A percentile compares a stretch with the other conserved stretches of the same genome.
phyloP scores from a whole-genome alignment of 768 basidiomycete species.

The Mycena amicta region DNA sequence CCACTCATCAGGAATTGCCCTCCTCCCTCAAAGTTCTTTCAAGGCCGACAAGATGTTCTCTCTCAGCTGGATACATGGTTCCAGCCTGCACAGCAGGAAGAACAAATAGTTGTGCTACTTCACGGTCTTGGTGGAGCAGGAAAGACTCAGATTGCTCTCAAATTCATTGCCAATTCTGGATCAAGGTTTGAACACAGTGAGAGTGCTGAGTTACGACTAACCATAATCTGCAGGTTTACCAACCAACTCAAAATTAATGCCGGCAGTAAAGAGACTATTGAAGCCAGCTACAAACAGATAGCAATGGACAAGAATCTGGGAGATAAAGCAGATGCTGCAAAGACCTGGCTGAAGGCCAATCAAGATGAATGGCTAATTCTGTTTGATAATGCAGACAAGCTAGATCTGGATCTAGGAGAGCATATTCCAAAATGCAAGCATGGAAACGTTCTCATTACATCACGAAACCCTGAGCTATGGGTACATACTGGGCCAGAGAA shows the following conservation, averaged over 20 bases:
- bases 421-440: constrained; percentile 8
- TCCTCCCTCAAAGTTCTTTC: no score
- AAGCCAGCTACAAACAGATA: constrained; percentile 1
- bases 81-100: no score
- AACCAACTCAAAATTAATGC: constrained; percentile 6
- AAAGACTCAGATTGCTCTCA: no score
- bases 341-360: not conserved
- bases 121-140: no score
- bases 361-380: not conserved
- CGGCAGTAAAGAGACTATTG: not conserved
- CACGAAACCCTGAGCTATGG: constrained; percentile 3
- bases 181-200: no score
- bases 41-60: no score
- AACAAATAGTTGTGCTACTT: no score
- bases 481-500: not conserved
- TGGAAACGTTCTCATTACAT: constrained; percentile 15
- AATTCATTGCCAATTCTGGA: no score
- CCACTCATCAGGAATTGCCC: no score
- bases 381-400: constrained; percentile 8
- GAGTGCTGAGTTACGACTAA: no score
- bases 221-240: no score
- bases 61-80: no score
- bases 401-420: not conserved
- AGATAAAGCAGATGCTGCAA: not conserved
- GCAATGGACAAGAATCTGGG: not conserved